These are phyloP conservation scores for Naganishia randhawae DNA, from an alignment of 768 basidiomycete species.

Conservation along the genomic window DNA sequence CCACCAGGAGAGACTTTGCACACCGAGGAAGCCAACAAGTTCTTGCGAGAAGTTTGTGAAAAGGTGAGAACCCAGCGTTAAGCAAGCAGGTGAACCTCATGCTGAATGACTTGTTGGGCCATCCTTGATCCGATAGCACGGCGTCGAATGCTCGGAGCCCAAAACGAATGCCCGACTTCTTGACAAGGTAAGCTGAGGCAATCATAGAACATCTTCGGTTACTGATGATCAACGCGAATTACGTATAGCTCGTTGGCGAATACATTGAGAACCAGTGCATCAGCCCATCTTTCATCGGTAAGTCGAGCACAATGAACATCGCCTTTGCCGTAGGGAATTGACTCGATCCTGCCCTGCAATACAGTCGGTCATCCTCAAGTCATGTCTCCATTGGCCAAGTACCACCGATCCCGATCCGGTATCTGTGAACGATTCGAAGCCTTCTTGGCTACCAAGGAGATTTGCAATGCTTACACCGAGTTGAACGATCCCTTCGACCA, in stretches of 20 bases:
- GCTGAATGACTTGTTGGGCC: background rate
- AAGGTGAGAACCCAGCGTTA: conserved; percentile 59
- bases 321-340: background rate
- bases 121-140: conserved; percentile 61
- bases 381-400: conserved; percentile 99
- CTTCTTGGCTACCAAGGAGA: conserved; percentile 96
- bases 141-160: conserved; percentile 93
- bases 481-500: conserved; percentile 88
- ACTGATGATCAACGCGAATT: conserved; percentile 4
- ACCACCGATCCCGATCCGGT: conserved; percentile 93
- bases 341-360: background rate
- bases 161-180: conserved; percentile 89
- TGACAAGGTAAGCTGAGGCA: conserved; percentile 66
- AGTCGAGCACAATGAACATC: background rate
- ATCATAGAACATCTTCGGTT: background rate
- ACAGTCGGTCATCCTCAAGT: conserved; percentile 96
- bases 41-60: conserved; percentile 72
- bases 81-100: background rate
- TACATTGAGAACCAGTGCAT: conserved; percentile 96
- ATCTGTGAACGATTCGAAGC: conserved; percentile 98
- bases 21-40: conserved; percentile 80
- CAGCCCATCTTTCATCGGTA: conserved; percentile 81
- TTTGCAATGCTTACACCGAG: conserved; percentile 99
- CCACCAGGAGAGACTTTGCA: conserved; percentile 87
- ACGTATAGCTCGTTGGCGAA: conserved; percentile 81